Percentiles rank a stretch among this genome's conserved stretches.
Evolutionary conservation across 2,329 filamentous ascomycete species (phyloP).

Genomic region (Fusarium tricinctum): DNA sequence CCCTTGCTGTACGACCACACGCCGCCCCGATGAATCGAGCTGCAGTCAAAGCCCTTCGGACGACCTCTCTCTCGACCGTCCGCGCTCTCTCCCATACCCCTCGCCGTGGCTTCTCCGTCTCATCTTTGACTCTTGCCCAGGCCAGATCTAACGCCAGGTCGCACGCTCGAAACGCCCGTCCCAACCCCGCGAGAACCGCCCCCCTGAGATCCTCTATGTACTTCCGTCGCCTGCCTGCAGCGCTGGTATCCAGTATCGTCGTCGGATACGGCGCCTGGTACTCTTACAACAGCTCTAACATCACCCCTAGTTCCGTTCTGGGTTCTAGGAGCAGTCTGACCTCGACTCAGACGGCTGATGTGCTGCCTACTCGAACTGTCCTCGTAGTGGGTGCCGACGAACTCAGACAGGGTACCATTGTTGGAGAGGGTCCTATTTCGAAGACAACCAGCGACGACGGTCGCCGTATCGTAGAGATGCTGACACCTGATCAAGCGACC

Average conservation of each 20-base stretch:
- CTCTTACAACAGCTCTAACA: slow-evolving; percentile 68
- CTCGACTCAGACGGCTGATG: slow-evolving; percentile 57
- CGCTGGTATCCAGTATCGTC: slow-evolving; percentile 74
- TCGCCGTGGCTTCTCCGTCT: slow-evolving; percentile 59
- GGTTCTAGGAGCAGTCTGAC: slow-evolving; percentile 59
- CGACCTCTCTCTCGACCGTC: slow-evolving; percentile 74
- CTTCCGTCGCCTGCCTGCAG: slow-evolving; percentile 75
- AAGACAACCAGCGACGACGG: slow-evolving; percentile 90
- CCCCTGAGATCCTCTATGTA: slow-evolving; percentile 81
- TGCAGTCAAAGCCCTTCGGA: slow-evolving; percentile 76
- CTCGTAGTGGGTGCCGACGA: slow-evolving; percentile 92
- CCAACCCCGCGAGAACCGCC: slow-evolving; percentile 51
- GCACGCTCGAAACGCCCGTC: slow-evolving; percentile 59
- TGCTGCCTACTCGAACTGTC: slow-evolving; percentile 72
- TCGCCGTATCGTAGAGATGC: slow-evolving; percentile 91
- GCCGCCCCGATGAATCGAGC: slow-evolving; percentile 78
- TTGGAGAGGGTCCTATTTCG: slow-evolving; percentile 86
- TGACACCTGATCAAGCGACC: slow-evolving; percentile 93
- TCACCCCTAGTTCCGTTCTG: slow-evolving; percentile 49
- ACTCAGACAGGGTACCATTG: slow-evolving; percentile 88
- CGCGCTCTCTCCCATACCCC: slow-evolving; percentile 67
- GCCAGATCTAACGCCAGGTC: slow-evolving; percentile 66
- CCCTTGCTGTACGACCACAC: neutral
- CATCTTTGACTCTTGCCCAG: slow-evolving; percentile 70
- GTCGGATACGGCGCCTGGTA: slow-evolving; percentile 85